Conservation (phyloP, 73 alveolate genomes). For the Tetrahymena malaccensis region DNA sequence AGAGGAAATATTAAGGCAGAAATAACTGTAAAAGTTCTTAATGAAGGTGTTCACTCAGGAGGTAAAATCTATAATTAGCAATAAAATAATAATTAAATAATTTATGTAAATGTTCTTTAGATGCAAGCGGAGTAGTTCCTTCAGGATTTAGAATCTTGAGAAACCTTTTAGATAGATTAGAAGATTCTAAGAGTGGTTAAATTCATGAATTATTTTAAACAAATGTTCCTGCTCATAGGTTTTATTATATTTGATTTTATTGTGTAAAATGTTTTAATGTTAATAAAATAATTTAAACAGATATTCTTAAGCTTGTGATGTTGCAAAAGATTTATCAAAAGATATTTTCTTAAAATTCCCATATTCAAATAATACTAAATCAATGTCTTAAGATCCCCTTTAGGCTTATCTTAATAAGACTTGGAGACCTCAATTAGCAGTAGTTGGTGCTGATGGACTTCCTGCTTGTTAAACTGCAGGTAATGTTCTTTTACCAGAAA, state of each 20-base stretch:
- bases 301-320: constrained; percentile 47
- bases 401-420: constrained; percentile 65
- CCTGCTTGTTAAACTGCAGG: constrained; percentile 83
- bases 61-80: not conserved
- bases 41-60: constrained; percentile 78
- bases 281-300: not conserved
- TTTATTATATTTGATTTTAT: not conserved
- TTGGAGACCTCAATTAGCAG: constrained; percentile 78
- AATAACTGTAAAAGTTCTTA: constrained; percentile 65
- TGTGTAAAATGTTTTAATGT: not conserved
- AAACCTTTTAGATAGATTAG: constrained; percentile 74
- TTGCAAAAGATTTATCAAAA: constrained; percentile 53
- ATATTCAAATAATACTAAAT: constrained; percentile 42
- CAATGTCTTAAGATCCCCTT: constrained; percentile 49
- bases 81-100: not conserved
- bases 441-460: constrained; percentile 81
- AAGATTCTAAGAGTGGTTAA: constrained; percentile 73
- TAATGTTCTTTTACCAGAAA: constrained; percentile 74
- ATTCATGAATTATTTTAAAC: constrained; percentile 59
- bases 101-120: not conserved
- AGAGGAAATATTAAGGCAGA: constrained; percentile 77
- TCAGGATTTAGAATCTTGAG: constrained; percentile 79
- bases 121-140: constrained; percentile 84
- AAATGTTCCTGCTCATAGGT: constrained; percentile 51
- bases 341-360: constrained; percentile 41